A percentile compares a stretch with the other conserved stretches of the same genome.
Evolutionary conservation across 2,329 filamentous ascomycete species (phyloP).

Genomic region (Ophioceras dolichostomum): DNA sequence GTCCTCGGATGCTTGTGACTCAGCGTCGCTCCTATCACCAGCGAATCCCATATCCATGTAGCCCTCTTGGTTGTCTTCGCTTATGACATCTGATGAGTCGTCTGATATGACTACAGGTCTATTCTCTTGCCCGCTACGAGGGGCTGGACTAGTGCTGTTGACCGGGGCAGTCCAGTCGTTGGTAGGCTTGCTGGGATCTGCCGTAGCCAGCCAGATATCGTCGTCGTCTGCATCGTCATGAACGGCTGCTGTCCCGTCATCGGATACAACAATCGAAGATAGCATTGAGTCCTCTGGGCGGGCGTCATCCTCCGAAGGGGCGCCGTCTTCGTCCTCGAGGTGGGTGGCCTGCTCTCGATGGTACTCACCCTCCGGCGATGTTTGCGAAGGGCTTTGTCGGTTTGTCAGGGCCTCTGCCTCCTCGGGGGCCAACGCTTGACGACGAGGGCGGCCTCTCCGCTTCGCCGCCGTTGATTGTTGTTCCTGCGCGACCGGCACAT

Average conservation of each 20-base stretch:
- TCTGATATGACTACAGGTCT: too few species aligned
- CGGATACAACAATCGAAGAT: neutral
- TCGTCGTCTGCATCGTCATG: conserved; percentile 6
- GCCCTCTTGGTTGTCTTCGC: too few species aligned
- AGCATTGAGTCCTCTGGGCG: conserved; percentile 4
- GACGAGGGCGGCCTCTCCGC: conserved; percentile 19
- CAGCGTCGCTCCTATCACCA: conserved; percentile 11
- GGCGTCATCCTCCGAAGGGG: neutral
- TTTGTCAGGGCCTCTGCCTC: conserved; percentile 14
- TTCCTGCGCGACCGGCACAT: conserved; percentile 4
- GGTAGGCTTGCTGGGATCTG: too few species aligned
- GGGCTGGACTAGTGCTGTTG: too few species aligned
- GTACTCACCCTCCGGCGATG: too few species aligned
- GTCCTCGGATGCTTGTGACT: conserved; percentile 8
- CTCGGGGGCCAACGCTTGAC: conserved; percentile 11
- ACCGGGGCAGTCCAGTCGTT: too few species aligned
- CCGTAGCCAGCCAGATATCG: conserved; percentile 10
- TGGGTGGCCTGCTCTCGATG: too few species aligned
- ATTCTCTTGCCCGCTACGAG: too few species aligned
- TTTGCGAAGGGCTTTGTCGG: too few species aligned
- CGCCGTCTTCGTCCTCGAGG: too few species aligned
- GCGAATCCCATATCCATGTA: conserved; percentile 1
- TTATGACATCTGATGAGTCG: too few species aligned
- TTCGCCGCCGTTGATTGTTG: conserved; percentile 11
- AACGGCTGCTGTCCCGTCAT: neutral